Evolutionary conservation across 805 yeast species (phyloP), one percentile per base, ranked within the genome.

Genomic region (Blastobotrys americana): DNA sequence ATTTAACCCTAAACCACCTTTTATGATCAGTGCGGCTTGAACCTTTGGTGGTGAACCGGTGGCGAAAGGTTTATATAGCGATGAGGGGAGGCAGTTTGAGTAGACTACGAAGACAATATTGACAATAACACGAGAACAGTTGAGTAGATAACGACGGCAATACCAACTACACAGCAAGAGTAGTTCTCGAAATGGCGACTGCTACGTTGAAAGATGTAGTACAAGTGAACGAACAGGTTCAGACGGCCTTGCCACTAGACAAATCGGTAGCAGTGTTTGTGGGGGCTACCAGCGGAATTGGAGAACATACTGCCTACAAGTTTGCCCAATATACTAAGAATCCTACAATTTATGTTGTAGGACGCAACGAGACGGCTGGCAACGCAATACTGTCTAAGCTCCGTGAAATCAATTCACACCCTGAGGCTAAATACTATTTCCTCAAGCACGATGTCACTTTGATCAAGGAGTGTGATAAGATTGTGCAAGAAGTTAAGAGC

Each of bases 231-330:
- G n/a, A n/a, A n/a, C n/a, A n/a, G n/a, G n/a, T n/a, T n/a, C n/a
- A n/a, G n/a, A n/a, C n/a, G n/a, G n/a, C n/a, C n/a, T n/a, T n/a
- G n/a, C n/a, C n/a, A n/a, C n/a, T 19, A 5, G 39, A 37, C n/a
- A 18, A 34, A 10, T 34, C 44, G 17, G 44, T 41, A 6, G 44
- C 27, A 9, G 44, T 57, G 5, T 50, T 57, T 21, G 46, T 54
- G 10, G 63, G 63, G 5, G 63, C 55, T 8, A 59, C 63, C 4
- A 45, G 47, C 5, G 63, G 63, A 22, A 56, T 59, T 34, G 63
- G 63, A 8, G 55, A 55, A 20, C 45, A 49, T 38, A 48, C 59
- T 10, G 58, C 59, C 23, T 57, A 54, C 42, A 37, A 45, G 16
- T 54, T 55, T 41, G 63, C 60, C 9, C 41, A 41, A 28, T 47